These are phyloP conservation scores for Rhodotorula sp. DNA, from an alignment of 1,284 basidiomycete species.

Conservation along the genomic window DNA sequence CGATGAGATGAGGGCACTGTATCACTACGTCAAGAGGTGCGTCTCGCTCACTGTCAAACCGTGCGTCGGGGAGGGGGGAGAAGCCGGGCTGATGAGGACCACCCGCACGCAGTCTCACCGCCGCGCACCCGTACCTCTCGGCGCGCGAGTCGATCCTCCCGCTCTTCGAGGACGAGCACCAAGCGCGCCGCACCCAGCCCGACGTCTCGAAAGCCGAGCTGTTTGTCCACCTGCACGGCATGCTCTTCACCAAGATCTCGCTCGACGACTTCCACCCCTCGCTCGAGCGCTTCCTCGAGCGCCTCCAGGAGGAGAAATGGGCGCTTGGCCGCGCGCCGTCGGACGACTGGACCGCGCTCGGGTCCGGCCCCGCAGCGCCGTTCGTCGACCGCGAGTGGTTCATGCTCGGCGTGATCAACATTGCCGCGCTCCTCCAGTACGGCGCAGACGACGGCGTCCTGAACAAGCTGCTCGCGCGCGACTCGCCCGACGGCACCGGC, in stretches of 20 bases:
- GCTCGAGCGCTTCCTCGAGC: slow-evolving; percentile 80
- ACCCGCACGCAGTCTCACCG: slow-evolving; percentile 60
- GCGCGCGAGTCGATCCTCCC: slow-evolving; percentile 84
- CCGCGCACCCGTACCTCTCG: slow-evolving; percentile 79
- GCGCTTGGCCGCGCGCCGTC: slow-evolving; percentile 8
- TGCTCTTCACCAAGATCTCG: slow-evolving; percentile 92
- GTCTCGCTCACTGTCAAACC: slow-evolving; percentile 37
- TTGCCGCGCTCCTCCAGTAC: slow-evolving; percentile 82
- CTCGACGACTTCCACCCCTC: slow-evolving; percentile 84
- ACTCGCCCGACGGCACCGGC: background rate
- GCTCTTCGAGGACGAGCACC: slow-evolving; percentile 74
- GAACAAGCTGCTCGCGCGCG: slow-evolving; percentile 49
- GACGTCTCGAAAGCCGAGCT: slow-evolving; percentile 78
- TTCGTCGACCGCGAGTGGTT: slow-evolving; percentile 86
- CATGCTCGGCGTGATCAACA: slow-evolving; percentile 87
- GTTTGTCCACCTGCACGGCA: slow-evolving; percentile 88
- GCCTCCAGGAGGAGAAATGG: slow-evolving; percentile 64
- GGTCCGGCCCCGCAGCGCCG: slow-evolving; percentile 59
- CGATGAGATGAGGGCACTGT: slow-evolving; percentile 82
- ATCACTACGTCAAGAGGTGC: slow-evolving; percentile 94
- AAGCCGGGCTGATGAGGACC: background rate
- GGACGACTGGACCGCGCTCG: slow-evolving; percentile 13
- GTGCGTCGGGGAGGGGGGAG: no score
- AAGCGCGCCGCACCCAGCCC: slow-evolving; percentile 58
- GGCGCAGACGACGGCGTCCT: slow-evolving; percentile 74